A percentile compares a stretch with the other conserved stretches of the same genome.
These are phyloP conservation scores for Crithidia mellificae DNA, from an alignment of 208 protist species.

Conservation along the genomic window DNA sequence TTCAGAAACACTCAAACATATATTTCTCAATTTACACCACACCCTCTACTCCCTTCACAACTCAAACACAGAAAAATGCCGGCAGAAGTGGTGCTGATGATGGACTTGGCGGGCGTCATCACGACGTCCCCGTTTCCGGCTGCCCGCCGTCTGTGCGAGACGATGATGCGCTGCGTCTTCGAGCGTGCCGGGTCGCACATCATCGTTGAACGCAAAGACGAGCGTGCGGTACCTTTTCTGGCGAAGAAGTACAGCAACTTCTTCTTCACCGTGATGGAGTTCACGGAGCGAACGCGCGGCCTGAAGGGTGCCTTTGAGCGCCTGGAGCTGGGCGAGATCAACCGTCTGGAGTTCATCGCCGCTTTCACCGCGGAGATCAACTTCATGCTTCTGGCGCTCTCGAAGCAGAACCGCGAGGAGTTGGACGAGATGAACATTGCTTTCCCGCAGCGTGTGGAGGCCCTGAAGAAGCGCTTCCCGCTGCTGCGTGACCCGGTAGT, in stretches of 20 bases:
- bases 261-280: conserved; percentile 65
- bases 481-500: conserved; percentile 66
- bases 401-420: conserved; percentile 65
- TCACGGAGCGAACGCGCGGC: conserved; percentile 63
- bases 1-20: too few species aligned
- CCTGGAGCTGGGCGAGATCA: conserved; percentile 76
- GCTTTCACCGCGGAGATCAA: conserved; percentile 57
- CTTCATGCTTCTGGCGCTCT: conserved; percentile 63
- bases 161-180: conserved; percentile 76
- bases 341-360: conserved; percentile 64
- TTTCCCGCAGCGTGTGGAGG: conserved; percentile 52
- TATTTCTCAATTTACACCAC: not conserved
- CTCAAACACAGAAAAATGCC: conserved; percentile 50
- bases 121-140: conserved; percentile 70
- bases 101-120: conserved; percentile 72
- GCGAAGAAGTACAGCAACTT: conserved; percentile 75
- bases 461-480: conserved; percentile 60
- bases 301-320: conserved; percentile 54
- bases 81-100: conserved; percentile 76
- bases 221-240: conserved; percentile 48
- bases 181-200: conserved; percentile 63
- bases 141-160: conserved; percentile 63
- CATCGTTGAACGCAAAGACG: conserved; percentile 33
- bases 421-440: conserved; percentile 56
- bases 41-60: not conserved